Evolutionary conservation across 2,329 filamentous ascomycete genomes (phyloP).

Genomic region (Cladosporium sp.): DNA sequence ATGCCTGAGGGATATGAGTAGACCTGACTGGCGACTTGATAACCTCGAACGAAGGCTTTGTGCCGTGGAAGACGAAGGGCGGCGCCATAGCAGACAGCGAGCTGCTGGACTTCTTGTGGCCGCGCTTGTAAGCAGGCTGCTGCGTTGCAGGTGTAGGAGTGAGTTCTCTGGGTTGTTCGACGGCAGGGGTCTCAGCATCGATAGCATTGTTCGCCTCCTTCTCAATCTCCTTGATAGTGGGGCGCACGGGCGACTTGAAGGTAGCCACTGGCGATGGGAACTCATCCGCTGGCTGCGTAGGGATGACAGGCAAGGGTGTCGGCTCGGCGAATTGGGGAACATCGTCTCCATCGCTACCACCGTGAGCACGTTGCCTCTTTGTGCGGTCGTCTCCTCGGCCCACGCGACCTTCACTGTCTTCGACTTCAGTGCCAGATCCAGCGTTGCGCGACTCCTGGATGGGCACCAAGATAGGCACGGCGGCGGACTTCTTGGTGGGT

Average conservation of each 20-base stretch:
- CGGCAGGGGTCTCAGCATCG: not conserved
- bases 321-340: constrained; percentile 71
- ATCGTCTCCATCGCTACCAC: constrained; percentile 67
- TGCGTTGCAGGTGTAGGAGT: not conserved
- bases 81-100: constrained; percentile 71
- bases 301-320: constrained; percentile 28
- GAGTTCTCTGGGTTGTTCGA: not conserved
- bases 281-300: constrained; percentile 28
- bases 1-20: constrained; percentile 20
- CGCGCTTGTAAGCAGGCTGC: constrained; percentile 4
- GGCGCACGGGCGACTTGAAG: constrained; percentile 15
- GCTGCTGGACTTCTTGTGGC: constrained; percentile 31
- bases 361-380: constrained; percentile 71
- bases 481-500: constrained; percentile 72
- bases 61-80: constrained; percentile 57
- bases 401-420: constrained; percentile 62
- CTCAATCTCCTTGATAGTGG: constrained; percentile 19
- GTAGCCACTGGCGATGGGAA: constrained; percentile 21
- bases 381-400: constrained; percentile 66
- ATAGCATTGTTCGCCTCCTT: constrained; percentile 18
- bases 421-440: constrained; percentile 38
- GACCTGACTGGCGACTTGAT: constrained; percentile 11
- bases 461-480: constrained; percentile 71
- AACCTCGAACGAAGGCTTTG: not conserved
- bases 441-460: constrained; percentile 31